These are phyloP conservation scores for Leccinum uliginosum DNA, from an alignment of 768 basidiomycete species.

Conservation along the genomic window DNA sequence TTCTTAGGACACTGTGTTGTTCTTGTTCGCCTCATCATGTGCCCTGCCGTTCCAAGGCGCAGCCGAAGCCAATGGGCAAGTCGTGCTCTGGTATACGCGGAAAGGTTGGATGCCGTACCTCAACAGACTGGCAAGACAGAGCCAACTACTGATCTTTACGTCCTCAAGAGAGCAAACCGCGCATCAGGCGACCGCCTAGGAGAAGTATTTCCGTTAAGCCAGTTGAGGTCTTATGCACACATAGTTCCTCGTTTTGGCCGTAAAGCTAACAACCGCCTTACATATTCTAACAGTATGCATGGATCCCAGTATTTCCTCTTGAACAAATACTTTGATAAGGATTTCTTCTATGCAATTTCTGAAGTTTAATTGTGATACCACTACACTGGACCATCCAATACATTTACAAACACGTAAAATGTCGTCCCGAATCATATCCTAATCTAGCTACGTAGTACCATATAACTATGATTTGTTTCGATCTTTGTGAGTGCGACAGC, in stretches of 20 bases:
- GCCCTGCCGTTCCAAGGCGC: not conserved
- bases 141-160: not conserved
- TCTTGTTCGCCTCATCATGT: not conserved
- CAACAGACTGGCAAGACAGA: not conserved
- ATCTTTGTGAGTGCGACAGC: too few relatives aligned
- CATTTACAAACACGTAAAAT: too few relatives aligned
- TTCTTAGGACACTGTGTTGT: not conserved
- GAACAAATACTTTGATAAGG: constrained; percentile 1
- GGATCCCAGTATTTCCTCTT: not conserved
- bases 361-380: not conserved
- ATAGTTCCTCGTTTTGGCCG: not conserved
- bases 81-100: not conserved
- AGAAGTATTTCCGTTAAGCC: not conserved
- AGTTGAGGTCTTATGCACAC: not conserved
- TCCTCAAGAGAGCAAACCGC: not conserved
- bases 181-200: not conserved
- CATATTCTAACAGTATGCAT: not conserved
- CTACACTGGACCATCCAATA: too few relatives aligned
- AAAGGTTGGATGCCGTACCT: not conserved
- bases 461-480: too few relatives aligned
- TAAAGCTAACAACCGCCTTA: not conserved
- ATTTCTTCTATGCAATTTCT: constrained; percentile 2
- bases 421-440: too few relatives aligned
- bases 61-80: not conserved
- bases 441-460: too few relatives aligned